phyloP scores from a whole-genome alignment of 1,284 basidiomycete species.

The Farysia itapuensis region DNA sequence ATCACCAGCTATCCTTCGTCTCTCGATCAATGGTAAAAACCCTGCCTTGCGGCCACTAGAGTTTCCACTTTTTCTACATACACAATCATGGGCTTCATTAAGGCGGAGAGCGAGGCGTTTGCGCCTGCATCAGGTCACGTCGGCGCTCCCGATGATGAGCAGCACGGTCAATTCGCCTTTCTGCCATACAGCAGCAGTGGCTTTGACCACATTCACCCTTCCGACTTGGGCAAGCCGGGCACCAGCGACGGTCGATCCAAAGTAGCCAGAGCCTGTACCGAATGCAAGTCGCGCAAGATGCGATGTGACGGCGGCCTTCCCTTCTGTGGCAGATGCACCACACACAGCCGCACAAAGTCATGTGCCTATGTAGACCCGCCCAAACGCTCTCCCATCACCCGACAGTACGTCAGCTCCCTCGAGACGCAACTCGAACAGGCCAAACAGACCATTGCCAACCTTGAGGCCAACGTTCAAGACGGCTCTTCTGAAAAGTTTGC shows the following conservation, averaged over 20 bases:
- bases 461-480: slow-evolving; percentile 1
- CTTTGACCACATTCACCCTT: slow-evolving; percentile 33
- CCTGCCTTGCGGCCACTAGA: no score
- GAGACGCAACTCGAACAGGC: slow-evolving; percentile 37
- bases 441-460: slow-evolving; percentile 23
- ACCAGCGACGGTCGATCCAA: slow-evolving; percentile 37
- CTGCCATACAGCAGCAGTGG: slow-evolving; percentile 25
- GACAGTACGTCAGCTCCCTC: slow-evolving; percentile 37
- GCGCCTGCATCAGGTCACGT: slow-evolving; percentile 13
- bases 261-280: slow-evolving; percentile 36
- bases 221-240: slow-evolving; percentile 30
- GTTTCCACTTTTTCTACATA: no score
- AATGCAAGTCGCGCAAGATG: slow-evolving; percentile 44
- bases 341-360: slow-evolving; percentile 42
- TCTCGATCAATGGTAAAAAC: no score
- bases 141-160: slow-evolving; percentile 18
- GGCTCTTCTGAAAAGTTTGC: slow-evolving; percentile 1
- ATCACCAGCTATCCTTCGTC: no score
- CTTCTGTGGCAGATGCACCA: slow-evolving; percentile 40
- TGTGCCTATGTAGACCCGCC: slow-evolving; percentile 41
- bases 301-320: slow-evolving; percentile 43
- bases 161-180: slow-evolving; percentile 32
- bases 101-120: slow-evolving; percentile 29
- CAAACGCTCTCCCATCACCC: slow-evolving; percentile 40
- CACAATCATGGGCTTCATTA: slow-evolving; percentile 34